Base-by-base conservation (phyloP, 352 stramenopile species). In the Globisporangium nunn region DNA sequence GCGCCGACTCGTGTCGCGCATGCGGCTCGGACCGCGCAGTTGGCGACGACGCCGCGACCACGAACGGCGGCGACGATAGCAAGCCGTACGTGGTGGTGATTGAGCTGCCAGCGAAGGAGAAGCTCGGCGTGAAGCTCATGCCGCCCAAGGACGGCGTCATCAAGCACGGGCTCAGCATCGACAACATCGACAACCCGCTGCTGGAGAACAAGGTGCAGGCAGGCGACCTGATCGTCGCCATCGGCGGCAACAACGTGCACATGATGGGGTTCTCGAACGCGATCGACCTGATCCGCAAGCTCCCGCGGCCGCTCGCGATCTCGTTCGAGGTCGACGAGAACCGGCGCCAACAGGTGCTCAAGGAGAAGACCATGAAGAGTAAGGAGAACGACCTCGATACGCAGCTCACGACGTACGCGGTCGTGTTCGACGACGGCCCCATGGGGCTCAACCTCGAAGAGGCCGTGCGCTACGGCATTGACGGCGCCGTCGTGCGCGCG, bases 391-490 rank as follows among this genome's bases (percentile, higher is more conserved):
- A 88, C 46, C 57, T 91, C 23, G 81, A 91, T 48, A 78, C 72
- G 53, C 58, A 90, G 58, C 70, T 93, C 29, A 88, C 81, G 49
- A 92, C 84, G 23, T 93, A 93, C 50, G 79, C 80, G 10, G 84
- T 93, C 12, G 84, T 91, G 59, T 93, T 93, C 53, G 84, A 93
- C 41, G 83, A 91, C 50, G 81, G 81, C 0, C 80, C 81, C 0
- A 93, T 93, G 84, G 84, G 79, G 11, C 56, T 93, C 41, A 92
- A 91, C 52, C 54, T 93, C n/a, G 84, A 92, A 70, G 84, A 93
- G 66, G 84, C 81, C 4, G 75, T 84, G 29, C 81, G 84, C 14
- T 91, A 91, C 62, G 84, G 84, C 56, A 90, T 92, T 58, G 78
- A 90, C 44, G 84, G 84, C 54, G 84, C 81, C 0, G 78, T 93